Evolutionary conservation across 2,329 filamentous ascomycete species (phyloP).

Genomic region (Fusarium begoniae): DNA sequence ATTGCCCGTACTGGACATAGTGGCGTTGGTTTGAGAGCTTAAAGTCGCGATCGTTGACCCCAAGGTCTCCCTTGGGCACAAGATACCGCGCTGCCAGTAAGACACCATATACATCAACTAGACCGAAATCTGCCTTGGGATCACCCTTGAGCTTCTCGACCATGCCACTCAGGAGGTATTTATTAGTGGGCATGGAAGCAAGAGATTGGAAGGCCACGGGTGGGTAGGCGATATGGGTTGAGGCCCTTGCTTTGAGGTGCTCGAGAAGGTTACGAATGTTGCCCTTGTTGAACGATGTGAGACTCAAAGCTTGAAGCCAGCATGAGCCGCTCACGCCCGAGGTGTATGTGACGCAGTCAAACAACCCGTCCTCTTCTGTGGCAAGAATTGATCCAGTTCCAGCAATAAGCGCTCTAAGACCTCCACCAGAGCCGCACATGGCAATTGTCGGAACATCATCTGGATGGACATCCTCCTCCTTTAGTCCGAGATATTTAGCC

Average conservation of each 20-base stretch:
- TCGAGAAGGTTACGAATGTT: constrained; percentile 77
- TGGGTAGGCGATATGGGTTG: constrained; percentile 91
- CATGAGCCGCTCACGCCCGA: constrained; percentile 96
- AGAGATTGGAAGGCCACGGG: constrained; percentile 83
- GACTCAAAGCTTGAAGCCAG: constrained; percentile 90
- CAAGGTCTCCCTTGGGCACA: constrained; percentile 80
- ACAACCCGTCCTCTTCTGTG: constrained; percentile 84
- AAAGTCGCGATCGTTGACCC: constrained; percentile 79
- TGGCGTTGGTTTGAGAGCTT: constrained; percentile 89
- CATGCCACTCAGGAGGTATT: constrained; percentile 85
- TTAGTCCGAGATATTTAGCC: constrained; percentile 81
- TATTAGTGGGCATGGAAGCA: constrained; percentile 91
- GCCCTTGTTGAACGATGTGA: constrained; percentile 74
- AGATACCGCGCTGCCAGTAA: constrained; percentile 85
- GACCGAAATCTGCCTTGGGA: constrained; percentile 75
- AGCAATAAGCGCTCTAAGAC: constrained; percentile 87
- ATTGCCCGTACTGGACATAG: constrained; percentile 78
- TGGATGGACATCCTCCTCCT: constrained; percentile 84
- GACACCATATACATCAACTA: constrained; percentile 93
- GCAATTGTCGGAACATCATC: constrained; percentile 95
- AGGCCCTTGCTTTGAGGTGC: constrained; percentile 86
- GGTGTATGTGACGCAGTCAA: constrained; percentile 94
- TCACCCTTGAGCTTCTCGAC: constrained; percentile 92
- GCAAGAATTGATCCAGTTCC: constrained; percentile 89
- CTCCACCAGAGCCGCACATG: constrained; percentile 93